phyloP scores from a whole-genome alignment of 495 filamentous ascomycete species.

The Talaromyces proteolyticus region DNA sequence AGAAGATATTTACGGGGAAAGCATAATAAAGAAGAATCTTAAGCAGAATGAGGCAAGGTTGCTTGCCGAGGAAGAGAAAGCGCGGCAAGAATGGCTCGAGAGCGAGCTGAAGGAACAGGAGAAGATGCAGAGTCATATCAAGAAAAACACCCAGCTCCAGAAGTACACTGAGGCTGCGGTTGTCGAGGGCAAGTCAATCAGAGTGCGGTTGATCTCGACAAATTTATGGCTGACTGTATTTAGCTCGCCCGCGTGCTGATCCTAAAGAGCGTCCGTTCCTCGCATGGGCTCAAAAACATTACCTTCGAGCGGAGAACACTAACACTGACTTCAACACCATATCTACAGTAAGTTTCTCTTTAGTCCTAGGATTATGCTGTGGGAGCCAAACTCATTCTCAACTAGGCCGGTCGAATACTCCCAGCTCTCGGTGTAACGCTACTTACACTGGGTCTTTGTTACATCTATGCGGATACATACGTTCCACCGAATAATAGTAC shows the following conservation, averaged over 20 bases:
- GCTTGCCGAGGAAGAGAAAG: slow-evolving; percentile 41
- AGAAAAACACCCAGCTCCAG: slow-evolving; percentile 45
- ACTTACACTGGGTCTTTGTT: slow-evolving; percentile 41
- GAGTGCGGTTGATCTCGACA: no score
- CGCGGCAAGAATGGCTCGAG: slow-evolving; percentile 37
- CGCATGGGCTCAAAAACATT: slow-evolving; percentile 45
- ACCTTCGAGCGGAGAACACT: slow-evolving; percentile 30
- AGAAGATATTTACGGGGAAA: slow-evolving; percentile 34
- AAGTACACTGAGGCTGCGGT: slow-evolving; percentile 32
- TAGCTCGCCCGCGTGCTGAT: slow-evolving; percentile 38
- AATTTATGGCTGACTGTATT: background rate
- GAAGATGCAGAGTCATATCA: slow-evolving; percentile 30
- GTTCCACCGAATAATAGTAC: slow-evolving; percentile 49
- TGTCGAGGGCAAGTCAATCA: slow-evolving; percentile 27
- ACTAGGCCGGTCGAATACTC: slow-evolving; percentile 52
- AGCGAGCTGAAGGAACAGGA: slow-evolving; percentile 33
- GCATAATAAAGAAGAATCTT: slow-evolving; percentile 43
- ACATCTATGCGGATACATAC: slow-evolving; percentile 55
- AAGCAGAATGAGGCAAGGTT: slow-evolving; percentile 39
- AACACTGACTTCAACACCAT: slow-evolving; percentile 24
- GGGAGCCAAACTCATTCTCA: background rate
- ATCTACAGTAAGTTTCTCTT: slow-evolving; percentile 25
- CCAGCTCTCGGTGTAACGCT: slow-evolving; percentile 56
- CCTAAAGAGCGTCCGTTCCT: slow-evolving; percentile 33
- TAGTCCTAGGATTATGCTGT: background rate